Evolutionary conservation across 1,284 basidiomycete genomes (phyloP).

Genomic region (Uromyces viciae-fabae): DNA sequence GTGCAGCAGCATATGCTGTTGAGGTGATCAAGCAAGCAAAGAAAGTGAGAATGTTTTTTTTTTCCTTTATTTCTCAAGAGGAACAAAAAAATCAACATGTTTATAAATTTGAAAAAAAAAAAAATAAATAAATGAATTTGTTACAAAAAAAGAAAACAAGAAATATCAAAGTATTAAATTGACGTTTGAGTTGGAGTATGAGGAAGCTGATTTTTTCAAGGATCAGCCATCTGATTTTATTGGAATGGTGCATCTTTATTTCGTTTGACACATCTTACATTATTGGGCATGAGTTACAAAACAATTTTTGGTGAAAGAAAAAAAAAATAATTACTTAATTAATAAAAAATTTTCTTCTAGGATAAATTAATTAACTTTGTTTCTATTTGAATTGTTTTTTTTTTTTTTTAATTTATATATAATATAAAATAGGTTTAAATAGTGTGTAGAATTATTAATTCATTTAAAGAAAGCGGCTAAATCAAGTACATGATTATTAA

Average conservation of each 20-base stretch:
- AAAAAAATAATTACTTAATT: too few species aligned
- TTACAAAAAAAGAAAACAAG: too few species aligned
- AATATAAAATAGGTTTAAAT: neutral
- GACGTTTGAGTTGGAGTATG: neutral
- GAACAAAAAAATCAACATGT: too few species aligned
- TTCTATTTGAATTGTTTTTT: neutral
- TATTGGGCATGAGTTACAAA: neutral
- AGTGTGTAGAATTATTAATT: neutral
- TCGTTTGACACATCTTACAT: neutral
- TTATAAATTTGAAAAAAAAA: too few species aligned
- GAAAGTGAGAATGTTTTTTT: too few species aligned
- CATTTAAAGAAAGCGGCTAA: neutral
- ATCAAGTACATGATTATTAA: neutral
- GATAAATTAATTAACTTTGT: too few species aligned
- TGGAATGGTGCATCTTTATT: neutral
- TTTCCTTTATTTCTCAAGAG: too few species aligned
- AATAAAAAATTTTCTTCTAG: too few species aligned
- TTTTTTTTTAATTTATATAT: neutral
- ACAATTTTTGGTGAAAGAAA: neutral
- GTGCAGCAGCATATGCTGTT: too few species aligned
- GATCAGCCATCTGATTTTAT: neutral
- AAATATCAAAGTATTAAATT: neutral
- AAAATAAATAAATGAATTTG: too few species aligned
- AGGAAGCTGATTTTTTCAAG: neutral
- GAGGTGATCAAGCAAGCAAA: too few species aligned